These are phyloP conservation scores for Yamadazyma buinensis DNA, from an alignment of 1,139 yeast genomes.

Conservation along the genomic window DNA sequence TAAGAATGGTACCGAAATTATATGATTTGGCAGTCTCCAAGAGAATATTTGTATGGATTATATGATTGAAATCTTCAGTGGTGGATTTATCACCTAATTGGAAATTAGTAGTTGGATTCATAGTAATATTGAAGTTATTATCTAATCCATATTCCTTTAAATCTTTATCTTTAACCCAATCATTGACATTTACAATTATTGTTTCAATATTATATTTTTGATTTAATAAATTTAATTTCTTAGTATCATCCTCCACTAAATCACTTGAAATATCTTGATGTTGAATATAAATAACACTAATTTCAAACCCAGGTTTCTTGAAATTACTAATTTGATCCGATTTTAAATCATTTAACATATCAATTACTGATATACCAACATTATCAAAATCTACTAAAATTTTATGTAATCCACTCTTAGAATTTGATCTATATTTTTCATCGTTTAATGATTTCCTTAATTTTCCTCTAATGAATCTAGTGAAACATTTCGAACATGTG, in stretches of 20 bases:
- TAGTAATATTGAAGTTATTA: slow-evolving; percentile 24
- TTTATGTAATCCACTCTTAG: slow-evolving; percentile 33
- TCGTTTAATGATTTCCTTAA: slow-evolving; percentile 73
- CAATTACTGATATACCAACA: no score
- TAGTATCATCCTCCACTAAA: slow-evolving; percentile 15
- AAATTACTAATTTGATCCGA: slow-evolving; percentile 64
- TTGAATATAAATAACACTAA: slow-evolving; percentile 54
- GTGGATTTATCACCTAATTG: slow-evolving; percentile 57
- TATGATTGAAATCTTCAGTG: slow-evolving; percentile 54
- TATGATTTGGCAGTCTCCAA: slow-evolving; percentile 43
- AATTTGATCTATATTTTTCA: slow-evolving; percentile 61
- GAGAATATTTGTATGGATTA: slow-evolving; percentile 49
- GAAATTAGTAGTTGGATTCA: slow-evolving; percentile 9
- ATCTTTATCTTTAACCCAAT: slow-evolving; percentile 19
- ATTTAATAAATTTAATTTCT: slow-evolving; percentile 19
- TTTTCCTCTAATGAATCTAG: slow-evolving; percentile 69
- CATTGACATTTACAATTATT: slow-evolving; percentile 14
- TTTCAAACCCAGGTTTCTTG: slow-evolving; percentile 65
- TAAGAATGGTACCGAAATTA: slow-evolving; percentile 53
- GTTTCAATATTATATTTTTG: slow-evolving; percentile 31
- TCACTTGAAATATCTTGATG: slow-evolving; percentile 23
- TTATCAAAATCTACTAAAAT: slow-evolving; percentile 63
- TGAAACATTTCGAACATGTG: slow-evolving; percentile 70
- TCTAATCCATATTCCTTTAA: slow-evolving; percentile 24
- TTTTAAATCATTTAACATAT: slow-evolving; percentile 59